Evolutionary conservation across 139 green algal genomes (phyloP).

Genomic region (Marvania coccoides): DNA sequence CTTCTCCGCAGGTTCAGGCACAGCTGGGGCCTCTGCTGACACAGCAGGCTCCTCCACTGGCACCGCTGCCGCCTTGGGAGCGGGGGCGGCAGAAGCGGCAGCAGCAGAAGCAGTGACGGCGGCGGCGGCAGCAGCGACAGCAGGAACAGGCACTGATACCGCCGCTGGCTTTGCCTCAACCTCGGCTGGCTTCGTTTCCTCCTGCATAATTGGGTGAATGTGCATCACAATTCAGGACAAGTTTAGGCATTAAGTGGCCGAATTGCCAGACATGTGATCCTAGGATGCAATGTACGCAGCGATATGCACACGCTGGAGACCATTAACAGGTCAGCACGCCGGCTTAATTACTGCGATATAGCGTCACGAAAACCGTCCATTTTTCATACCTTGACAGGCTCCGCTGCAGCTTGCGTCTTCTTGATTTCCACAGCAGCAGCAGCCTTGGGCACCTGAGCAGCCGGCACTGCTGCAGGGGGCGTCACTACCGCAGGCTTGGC

Average conservation of each 20-base stretch:
- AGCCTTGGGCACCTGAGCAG: background rate
- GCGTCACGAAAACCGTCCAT: background rate
- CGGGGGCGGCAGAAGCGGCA: background rate
- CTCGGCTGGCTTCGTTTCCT: background rate
- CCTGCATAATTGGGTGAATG: background rate
- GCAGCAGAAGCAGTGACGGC: background rate
- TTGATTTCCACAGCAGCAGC: background rate
- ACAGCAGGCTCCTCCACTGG: slow-evolving; percentile 10
- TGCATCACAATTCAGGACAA: background rate
- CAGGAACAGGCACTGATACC: background rate
- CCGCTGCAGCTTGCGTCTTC: background rate
- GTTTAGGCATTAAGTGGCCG: background rate
- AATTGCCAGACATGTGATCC: slow-evolving; percentile 8
- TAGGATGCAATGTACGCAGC: slow-evolving; percentile 13
- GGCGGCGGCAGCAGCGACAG: background rate
- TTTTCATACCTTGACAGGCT: background rate
- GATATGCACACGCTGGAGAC: slow-evolving; percentile 5
- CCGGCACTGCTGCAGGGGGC: background rate
- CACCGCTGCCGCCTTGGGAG: background rate
- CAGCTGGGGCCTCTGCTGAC: background rate
- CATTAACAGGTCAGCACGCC: slow-evolving; percentile 7
- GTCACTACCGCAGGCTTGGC: background rate
- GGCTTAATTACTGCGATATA: slow-evolving; percentile 16
- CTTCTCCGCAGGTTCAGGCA: background rate
- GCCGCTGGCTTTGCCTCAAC: too few species aligned